Base-by-base conservation (phyloP, 78 protist species). In the Paratrimastix pyriformis region DNA sequence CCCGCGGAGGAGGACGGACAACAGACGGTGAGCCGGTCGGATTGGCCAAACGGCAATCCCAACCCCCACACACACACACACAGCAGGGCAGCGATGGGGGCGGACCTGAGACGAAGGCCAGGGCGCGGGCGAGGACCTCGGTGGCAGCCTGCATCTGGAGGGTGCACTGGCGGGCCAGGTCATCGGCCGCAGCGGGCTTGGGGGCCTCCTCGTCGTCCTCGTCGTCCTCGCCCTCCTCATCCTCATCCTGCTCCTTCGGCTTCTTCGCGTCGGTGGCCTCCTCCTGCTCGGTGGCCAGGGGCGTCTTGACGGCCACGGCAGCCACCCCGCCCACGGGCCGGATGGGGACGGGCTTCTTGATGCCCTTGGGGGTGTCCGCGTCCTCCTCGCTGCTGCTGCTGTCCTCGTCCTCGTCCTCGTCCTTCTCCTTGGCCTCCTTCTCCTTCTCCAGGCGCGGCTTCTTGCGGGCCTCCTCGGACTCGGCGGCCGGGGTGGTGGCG, bases 341-440 rank as follows among this genome's bases (percentile, higher is more conserved):
- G 68, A 62, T 29, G 13, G 68, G 68, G 37, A 62, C 68, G 45
- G 21, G 39, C 68, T 15, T 29, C 29, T 15, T 15, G 15, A 21
- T 11, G 37, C 15, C 18, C 26, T 15, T 13, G 42, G 37, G 42
- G 37, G 21, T 62, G 42, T 62, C 42, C 68, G 15, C 68, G 13
- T 15, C 68, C 11, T 15, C 68, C 26, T 62, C 68, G 15, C 68
- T 62, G 42, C 68, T 26, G 68, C 68, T 13, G 68, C 68, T 26
- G 45, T 15, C 68, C 15, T 62, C 68, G 21, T 62, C n/a, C n/a
- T n/a, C n/a, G n/a, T n/a, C n/a, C n/a, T n/a, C n/a, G n/a, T n/a
- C n/a, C n/a, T n/a, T n/a, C n/a, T n/a, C n/a, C n/a, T n/a, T n/a
- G n/a, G n/a, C n/a, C n/a, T n/a, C n/a, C n/a, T n/a, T n/a, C n/a